phyloP scores from a whole-genome alignment of 495 filamentous ascomycete genomes.

The Aspergillus incahuasiensis region DNA sequence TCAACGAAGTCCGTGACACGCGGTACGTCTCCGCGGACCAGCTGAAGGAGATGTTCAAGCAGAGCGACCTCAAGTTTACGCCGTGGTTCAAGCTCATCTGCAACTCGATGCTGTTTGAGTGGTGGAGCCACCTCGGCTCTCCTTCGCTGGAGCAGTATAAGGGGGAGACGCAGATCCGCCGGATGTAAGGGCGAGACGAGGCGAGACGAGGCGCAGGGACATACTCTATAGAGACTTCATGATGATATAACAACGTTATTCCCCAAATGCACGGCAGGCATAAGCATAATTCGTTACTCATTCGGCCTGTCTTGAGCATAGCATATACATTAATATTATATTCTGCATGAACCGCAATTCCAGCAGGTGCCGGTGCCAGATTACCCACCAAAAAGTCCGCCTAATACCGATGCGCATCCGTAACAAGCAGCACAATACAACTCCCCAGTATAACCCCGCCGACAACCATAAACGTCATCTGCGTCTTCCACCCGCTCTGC shows the following conservation, averaged over 20 bases:
- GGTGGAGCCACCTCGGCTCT: conserved; percentile 86
- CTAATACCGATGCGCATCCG: conserved; percentile 30
- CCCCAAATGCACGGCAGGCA: neutral
- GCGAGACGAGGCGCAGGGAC: neutral
- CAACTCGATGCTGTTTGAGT: conserved; percentile 94
- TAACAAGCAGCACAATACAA: conserved; percentile 64
- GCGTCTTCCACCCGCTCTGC: conserved; percentile 91
- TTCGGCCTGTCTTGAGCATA: neutral
- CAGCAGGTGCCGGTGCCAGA: too few relatives aligned
- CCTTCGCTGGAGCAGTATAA: conserved; percentile 75
- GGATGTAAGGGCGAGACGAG: conserved; percentile 55
- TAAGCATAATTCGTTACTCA: neutral
- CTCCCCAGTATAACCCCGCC: conserved; percentile 76
- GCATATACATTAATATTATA: neutral
- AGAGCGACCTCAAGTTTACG: conserved; percentile 78
- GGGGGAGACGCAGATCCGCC: conserved; percentile 78
- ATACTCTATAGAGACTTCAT: conserved; percentile 4
- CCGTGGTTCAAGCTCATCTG: conserved; percentile 99
- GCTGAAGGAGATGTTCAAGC: conserved; percentile 78
- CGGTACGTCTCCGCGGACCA: conserved; percentile 78
- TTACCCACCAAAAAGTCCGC: neutral
- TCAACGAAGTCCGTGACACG: conserved; percentile 82
- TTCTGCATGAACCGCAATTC: neutral
- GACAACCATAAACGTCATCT: conserved; percentile 69
- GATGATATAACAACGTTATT: conserved; percentile 6